phyloP scores from a whole-genome alignment of 805 yeast species.

The Kuraishia borneana region DNA sequence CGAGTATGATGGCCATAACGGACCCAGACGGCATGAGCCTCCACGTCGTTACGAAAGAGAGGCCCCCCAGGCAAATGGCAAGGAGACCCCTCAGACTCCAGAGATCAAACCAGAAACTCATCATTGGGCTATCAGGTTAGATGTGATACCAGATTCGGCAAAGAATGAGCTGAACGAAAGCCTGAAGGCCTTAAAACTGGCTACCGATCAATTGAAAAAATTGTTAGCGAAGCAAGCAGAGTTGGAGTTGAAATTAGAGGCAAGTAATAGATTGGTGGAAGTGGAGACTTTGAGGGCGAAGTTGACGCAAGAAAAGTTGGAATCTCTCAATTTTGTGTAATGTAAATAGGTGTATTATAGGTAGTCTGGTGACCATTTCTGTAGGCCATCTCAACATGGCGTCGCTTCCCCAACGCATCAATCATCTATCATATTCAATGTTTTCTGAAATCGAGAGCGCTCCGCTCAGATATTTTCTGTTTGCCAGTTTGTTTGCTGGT shows the following conservation, averaged over 20 bases:
- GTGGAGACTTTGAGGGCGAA: slow-evolving; percentile 24
- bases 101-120: background rate
- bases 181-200: background rate
- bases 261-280: slow-evolving; percentile 12
- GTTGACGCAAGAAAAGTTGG: slow-evolving; percentile 35
- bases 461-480: slow-evolving; percentile 11
- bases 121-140: background rate
- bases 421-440: background rate
- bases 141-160: background rate
- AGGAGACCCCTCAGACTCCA: background rate
- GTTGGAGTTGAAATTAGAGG: slow-evolving; percentile 2
- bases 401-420: background rate
- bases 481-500: slow-evolving; percentile 46
- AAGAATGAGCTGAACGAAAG: background rate
- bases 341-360: background rate
- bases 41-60: no score
- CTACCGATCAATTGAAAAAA: background rate
- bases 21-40: no score
- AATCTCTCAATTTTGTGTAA: slow-evolving; percentile 31
- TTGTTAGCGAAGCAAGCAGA: background rate
- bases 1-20: no score
- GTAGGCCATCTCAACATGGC: no score
- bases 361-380: no score
- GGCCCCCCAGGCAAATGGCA: no score
- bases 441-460: background rate